Base-by-base conservation (phyloP, 2,329 filamentous ascomycete genomes). In the Metarhizium guizhouense region DNA sequence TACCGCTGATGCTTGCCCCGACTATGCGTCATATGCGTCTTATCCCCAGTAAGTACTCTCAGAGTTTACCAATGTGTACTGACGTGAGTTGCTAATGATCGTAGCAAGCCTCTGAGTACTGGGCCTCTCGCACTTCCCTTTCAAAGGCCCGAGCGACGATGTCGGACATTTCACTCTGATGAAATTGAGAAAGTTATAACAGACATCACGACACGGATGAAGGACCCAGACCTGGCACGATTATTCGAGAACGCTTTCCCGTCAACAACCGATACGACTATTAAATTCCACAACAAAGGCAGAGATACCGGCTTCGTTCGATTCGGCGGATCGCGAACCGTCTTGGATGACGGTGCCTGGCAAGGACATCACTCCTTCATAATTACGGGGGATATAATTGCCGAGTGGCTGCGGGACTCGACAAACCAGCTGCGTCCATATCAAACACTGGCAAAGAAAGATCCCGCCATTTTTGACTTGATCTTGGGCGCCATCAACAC, bases 221-320 rank as follows among this genome's bases (percentile, higher is more conserved):
- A 85, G 57, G 87, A 97, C 65, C 86, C 87, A 16, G 94, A 97
- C 64, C 81, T 99, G 13, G 93, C 93, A 3, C 85, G 92, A 30
- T 77, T 99, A 11, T 99, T 99, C 68, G 90, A 95, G 68, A 99
- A 99, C 67, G 86, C 93, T 2, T 97, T 95, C 61, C 93, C 93
- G 4, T 95, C 94, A 59, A 72, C 70, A 0, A 82, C 94, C 3
- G 91, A 96, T 66, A 96, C 91, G 0, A 96, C 91, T 0, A 83
- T 96, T 60, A 84, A 88, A 64, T 96, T 93, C 80, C 91, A 96
- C 67, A 86, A 86, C 4, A 83, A 87, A 59, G 86, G 78, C 47
- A 70, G 74, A 57, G 70, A 72, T 29, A 69, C 67, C 40, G 67
- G 64, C 50, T 72, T 72, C 58, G 66, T 70, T 50, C 68, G 67